Evolutionary conservation across 2,329 filamentous ascomycete genomes (phyloP), one percentile per base, ranked within the genome.

Genomic region (Fusarium bactridioides): DNA sequence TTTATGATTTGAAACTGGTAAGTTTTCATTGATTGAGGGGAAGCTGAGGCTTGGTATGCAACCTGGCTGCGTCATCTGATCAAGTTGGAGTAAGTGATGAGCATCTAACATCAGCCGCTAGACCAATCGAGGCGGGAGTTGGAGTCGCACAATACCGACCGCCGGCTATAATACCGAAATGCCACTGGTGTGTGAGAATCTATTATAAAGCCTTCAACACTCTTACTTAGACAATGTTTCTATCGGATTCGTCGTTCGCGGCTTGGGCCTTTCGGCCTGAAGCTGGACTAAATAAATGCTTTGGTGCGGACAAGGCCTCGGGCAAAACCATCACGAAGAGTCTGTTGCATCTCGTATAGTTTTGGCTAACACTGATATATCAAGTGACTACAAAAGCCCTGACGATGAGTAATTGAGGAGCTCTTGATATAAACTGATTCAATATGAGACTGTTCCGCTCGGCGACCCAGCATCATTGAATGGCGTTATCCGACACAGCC

Each of bases 21-120:
- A 13, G 11, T 19, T 47, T 19, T 33, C 8, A 68, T 69, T 38
- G 57, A 68, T 35, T 69, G 64, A 69, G 64, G 64, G 64, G 64
- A 69, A 69, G 31, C 25, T 19, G 44, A 53, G 55, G 43, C 38
- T 58, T 64, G 51, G 64, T 68, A 68, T 62, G 64, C 21, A 50
- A 62, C 63, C 38, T 62, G 40, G 50, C 64, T 63, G 66, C 66
- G 66, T 69, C 66, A 69, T 69, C 66, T 58, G 59, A 69, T 64
- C 50, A 56, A 47, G 44, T 69, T 69, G 66, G 64, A 69, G 66
- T 64, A 69, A 64, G 44, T 43, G 47, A 33, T 45, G 64, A 68
- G 31, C 64, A 18, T 63, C 50, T 33, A 50, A 23, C 50, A 51
- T 45, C 44, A 57, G 51, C 58, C 64, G 19, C 64, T 69, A 69